phyloP scores from a whole-genome alignment of 192 early-diverging fungal genomes.

The Dissophora ornata region DNA sequence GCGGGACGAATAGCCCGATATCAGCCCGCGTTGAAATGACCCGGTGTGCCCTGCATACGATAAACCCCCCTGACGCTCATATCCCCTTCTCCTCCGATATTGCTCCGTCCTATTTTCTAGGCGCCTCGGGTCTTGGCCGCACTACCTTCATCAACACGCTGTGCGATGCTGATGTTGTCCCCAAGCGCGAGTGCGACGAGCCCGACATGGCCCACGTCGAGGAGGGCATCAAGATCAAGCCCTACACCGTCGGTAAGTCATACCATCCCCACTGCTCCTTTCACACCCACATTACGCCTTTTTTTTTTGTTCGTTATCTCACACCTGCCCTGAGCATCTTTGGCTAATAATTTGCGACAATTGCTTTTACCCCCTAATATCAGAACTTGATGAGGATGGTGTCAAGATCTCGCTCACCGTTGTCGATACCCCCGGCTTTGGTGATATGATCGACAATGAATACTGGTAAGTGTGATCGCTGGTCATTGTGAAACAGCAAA shows the following conservation, averaged over 20 bases:
- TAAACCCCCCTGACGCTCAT: no score
- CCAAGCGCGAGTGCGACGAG: constrained; percentile 70
- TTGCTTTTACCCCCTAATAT: background rate
- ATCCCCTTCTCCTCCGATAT: no score
- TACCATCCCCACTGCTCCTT: background rate
- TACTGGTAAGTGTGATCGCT: constrained; percentile 68
- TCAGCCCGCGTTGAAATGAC: no score
- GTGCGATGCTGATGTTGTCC: constrained; percentile 83
- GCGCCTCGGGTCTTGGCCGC: constrained; percentile 95
- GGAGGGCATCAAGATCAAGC: constrained; percentile 88
- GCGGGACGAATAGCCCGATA: background rate
- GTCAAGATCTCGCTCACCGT: constrained; percentile 96
- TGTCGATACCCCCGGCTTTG: constrained; percentile 99
- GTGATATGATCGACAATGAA: constrained; percentile 97
- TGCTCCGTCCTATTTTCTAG: constrained; percentile 48
- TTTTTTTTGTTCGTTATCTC: no score
- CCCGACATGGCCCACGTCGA: constrained; percentile 84
- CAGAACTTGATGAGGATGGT: constrained; percentile 97
- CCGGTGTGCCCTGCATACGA: no score
- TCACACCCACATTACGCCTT: no score
- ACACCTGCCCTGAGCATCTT: no score
- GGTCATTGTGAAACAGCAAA: background rate
- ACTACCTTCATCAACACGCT: constrained; percentile 99
- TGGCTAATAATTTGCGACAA: background rate
- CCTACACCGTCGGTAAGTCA: constrained; percentile 81